Evolutionary conservation across 768 basidiomycete species (phyloP).

Genomic region (Xerocomellus chrysenteron): DNA sequence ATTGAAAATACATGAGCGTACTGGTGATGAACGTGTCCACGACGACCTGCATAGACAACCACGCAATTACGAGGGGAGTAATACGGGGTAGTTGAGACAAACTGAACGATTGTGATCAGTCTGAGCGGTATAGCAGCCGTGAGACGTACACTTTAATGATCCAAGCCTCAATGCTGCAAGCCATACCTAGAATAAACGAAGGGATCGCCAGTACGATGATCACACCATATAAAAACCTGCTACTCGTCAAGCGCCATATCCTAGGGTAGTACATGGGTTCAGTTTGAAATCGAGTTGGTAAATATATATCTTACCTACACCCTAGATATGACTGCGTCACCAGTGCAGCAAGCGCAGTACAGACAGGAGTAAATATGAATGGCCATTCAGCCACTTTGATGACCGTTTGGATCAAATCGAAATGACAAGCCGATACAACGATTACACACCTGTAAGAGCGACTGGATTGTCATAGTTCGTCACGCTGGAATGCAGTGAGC

Average conservation of each 20-base stretch:
- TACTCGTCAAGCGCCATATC: conserved; percentile 17
- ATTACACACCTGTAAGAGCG: conserved; percentile 9
- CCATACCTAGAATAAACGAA: conserved; percentile 44
- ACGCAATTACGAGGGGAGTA: conserved; percentile 42
- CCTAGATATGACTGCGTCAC: conserved; percentile 51
- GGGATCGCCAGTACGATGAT: conserved; percentile 37
- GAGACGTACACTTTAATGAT: conserved; percentile 40
- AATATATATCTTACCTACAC: conserved; percentile 37
- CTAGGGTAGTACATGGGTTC: not conserved
- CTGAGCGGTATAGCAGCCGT: not conserved
- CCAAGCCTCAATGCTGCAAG: conserved; percentile 43
- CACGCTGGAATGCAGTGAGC: conserved; percentile 4
- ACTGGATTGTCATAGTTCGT: conserved; percentile 15
- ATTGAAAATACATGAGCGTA: not conserved
- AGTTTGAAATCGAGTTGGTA: not conserved
- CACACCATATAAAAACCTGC: conserved; percentile 28
- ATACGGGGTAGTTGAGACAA: conserved; percentile 42
- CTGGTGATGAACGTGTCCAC: conserved; percentile 37
- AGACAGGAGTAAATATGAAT: conserved; percentile 49
- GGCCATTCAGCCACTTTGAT: conserved; percentile 45
- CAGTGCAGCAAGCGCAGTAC: conserved; percentile 45
- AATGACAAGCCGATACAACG: not conserved
- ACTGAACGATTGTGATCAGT: conserved; percentile 24
- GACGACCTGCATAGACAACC: conserved; percentile 46
- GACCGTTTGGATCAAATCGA: not conserved